Conservation (phyloP, 2,329 filamentous ascomycete genomes). For the Ceratocystis ficicola region DNA sequence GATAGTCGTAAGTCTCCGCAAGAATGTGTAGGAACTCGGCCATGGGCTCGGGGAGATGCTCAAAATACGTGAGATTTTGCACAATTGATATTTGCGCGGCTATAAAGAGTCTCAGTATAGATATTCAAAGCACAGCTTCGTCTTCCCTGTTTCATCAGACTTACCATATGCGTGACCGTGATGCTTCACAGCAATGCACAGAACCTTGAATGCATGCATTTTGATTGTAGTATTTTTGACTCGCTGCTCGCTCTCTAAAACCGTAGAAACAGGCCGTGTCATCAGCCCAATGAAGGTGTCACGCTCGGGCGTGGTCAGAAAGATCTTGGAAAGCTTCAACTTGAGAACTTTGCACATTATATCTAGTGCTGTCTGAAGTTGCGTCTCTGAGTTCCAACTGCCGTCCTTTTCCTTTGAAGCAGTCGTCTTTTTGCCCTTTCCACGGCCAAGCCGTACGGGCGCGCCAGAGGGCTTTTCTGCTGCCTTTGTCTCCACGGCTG, state of each 20-base stretch:
- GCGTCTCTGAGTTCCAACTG: conserved; percentile 75
- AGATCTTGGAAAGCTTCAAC: conserved; percentile 82
- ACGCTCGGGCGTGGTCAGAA: conserved; percentile 88
- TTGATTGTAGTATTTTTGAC: conserved; percentile 79
- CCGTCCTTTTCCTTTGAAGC: conserved; percentile 48
- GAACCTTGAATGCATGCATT: conserved; percentile 94
- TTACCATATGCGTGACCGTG: conserved; percentile 91
- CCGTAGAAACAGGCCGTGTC: conserved; percentile 82
- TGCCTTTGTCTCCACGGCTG: conserved; percentile 85
- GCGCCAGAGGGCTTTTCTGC: conserved; percentile 69
- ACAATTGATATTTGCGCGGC: conserved; percentile 95
- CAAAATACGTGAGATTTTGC: conserved; percentile 94
- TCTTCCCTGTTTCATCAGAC: conserved; percentile 24
- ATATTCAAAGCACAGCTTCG: not conserved
- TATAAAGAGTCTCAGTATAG: conserved; percentile 33
- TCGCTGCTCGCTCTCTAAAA: conserved; percentile 86
- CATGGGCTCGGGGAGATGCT: conserved; percentile 98
- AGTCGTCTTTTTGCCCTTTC: conserved; percentile 65
- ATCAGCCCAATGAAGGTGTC: conserved; percentile 90
- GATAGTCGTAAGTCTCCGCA: conserved; percentile 93
- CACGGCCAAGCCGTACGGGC: conserved; percentile 58
- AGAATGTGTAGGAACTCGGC: conserved; percentile 94
- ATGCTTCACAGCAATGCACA: conserved; percentile 94
- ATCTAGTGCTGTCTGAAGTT: conserved; percentile 79
- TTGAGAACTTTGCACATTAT: conserved; percentile 94